Base-by-base conservation (phyloP, 441 rosid species). In the Syzygium syzygioides region DNA sequence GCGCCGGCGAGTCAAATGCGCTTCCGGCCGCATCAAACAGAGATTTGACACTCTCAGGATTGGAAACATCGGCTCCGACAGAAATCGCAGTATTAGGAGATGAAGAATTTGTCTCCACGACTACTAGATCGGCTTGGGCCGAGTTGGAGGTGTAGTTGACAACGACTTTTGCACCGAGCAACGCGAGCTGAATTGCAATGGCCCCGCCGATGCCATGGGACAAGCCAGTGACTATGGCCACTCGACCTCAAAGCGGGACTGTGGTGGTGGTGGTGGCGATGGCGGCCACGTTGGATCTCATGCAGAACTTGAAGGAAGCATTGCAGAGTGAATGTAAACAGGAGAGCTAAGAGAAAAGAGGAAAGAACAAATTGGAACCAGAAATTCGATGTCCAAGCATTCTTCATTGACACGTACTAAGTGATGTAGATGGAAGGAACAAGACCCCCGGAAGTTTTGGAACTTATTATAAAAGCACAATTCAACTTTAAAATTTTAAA, bases 201-300 rank as follows among this genome's bases (percentile, higher is more conserved):
- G 85, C 87, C 15, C 14, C n/a, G 83, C 90, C 86, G 13, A 88
- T 85, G 28, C 90, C 90, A 25, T 56, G 85, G 85, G 90, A 88
- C 3, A 85, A 66, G 23, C 88, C 88, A 4, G 90, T 88, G 85
- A 88, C 87, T 26, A 86, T 88, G 71, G 88, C 85, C 32, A 48
- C 83, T 48, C 87, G 71, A 34, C 87, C 90, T 15, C 17, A 1
- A 17, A 86, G 90, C 0, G 54, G 79, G 50, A 37, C 15, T 11
- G 80, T 0, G 2, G 80, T 0, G 48, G 79, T 45, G 48, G 48
- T 0, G 4, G 71, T 6, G 0, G 45, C 34, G 13, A 1, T 15
- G 28, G 80, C 14, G 28, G 80, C 28, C 80, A 19, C 34, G 1
- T 0, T 1, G 26, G 79, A 34, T 37, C 45, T 19, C 26, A 19